Evolutionary conservation across 441 rosid species (phyloP).

Genomic region (Erodium trifolium): DNA sequence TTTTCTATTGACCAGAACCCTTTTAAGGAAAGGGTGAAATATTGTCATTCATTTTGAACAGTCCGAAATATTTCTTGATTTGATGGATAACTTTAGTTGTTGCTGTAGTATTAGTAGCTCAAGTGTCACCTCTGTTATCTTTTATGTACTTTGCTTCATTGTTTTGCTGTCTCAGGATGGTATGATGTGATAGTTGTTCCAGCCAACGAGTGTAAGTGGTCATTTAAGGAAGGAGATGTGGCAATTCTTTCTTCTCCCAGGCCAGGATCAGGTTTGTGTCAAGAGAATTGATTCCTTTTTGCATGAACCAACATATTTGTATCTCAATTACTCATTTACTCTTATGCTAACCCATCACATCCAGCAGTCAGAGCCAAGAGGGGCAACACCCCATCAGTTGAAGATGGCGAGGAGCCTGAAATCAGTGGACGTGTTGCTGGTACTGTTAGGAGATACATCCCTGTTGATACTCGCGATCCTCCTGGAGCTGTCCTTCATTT

Average conservation of each 20-base stretch:
- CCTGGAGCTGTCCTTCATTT: constrained; percentile 94
- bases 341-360: constrained; percentile 11
- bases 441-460: constrained; percentile 80
- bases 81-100: not conserved
- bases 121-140: not conserved
- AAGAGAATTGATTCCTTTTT: not conserved
- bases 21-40: no score
- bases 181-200: constrained; percentile 79
- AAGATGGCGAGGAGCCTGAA: constrained; percentile 60
- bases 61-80: not conserved
- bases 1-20: no score
- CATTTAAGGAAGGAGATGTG: constrained; percentile 97
- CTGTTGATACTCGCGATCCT: constrained; percentile 92
- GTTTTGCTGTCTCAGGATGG: constrained; percentile 56
- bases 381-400: constrained; percentile 32
- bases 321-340: not conserved
- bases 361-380: constrained; percentile 51
- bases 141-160: not conserved
- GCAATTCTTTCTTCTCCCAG: constrained; percentile 77
- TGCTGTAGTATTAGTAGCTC: not conserved
- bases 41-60: not conserved
- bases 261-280: constrained; percentile 64
- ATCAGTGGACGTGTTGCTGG: constrained; percentile 79
- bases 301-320: not conserved
- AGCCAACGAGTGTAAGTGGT: constrained; percentile 72